Evolutionary conservation across 2,329 filamentous ascomycete species (phyloP), one percentile per base, ranked within the genome.

Genomic region (Diplodia mutila): DNA sequence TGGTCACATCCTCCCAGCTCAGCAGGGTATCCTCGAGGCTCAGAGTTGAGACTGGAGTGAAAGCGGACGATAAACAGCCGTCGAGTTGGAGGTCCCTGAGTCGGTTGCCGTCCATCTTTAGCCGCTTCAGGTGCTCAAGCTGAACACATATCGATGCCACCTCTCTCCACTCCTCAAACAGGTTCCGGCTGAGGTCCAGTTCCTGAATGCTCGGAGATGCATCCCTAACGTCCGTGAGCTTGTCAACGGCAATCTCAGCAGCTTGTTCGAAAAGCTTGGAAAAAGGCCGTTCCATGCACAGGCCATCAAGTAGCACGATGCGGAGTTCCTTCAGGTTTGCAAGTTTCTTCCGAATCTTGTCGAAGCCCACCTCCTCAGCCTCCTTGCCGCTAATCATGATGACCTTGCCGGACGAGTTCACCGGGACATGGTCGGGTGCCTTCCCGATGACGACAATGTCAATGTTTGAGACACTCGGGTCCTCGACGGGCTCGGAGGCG

Each of bases 361-460:
- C 93, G 73, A 98, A 98, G 34, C 95, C 95, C 39, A 98, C 88
- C 80, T 98, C 94, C 80, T 98, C 91, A 5, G 92, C 94, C 21
- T 94, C 86, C 80, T 98, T 98, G 46, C 86, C 84, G 79, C 91
- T 80, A 83, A 97, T 85, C 84, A 90, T 81, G 70, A 97, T 90
- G 59, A 87, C 83, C 61, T 84, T 83, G 8, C 74, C 73, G 16
- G 65, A 55, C 18, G 67, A 72, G 8, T 69, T 59, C 14, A 72
- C 63, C 8, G 70, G 68, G n/a, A 71, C 69, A 66, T 77, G 76
- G 59, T 69, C 72, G 54, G 71, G 73, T 65, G 27, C 70, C 37
- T 65, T 46, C 8, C 67, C 67, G 4, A 65, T 53, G 42, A 68
- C 53, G 4, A 32, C 16, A 37, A 68, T 61, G 39, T 54, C 34